Conservation (phyloP, 371 early-diverging fungal species). For the Mortierella sp. region DNA sequence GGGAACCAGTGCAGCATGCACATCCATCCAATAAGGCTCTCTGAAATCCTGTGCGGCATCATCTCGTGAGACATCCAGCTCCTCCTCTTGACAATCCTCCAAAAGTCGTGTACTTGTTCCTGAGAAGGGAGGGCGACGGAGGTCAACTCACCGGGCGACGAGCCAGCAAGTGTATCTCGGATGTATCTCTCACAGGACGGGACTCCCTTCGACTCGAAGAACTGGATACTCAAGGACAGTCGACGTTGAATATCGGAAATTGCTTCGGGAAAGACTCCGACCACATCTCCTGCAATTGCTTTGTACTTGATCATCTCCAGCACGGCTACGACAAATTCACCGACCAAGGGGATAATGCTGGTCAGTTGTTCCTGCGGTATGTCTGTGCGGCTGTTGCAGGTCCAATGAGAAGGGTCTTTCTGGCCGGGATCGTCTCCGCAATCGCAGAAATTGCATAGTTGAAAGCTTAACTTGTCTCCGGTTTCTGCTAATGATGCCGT, state of each 20-base stretch:
- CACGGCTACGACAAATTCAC: constrained; percentile 27
- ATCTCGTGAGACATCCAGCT: background rate
- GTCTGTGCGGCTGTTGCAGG: constrained; percentile 12
- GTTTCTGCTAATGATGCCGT: background rate
- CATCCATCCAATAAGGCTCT: constrained; percentile 23
- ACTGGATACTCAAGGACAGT: background rate
- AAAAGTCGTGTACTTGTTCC: constrained; percentile 8
- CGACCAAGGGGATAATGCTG: constrained; percentile 11
- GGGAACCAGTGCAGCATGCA: constrained; percentile 19
- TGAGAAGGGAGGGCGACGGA: background rate
- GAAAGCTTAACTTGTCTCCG: background rate
- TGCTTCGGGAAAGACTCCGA: constrained; percentile 1
- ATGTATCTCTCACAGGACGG: background rate
- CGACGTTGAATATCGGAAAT: constrained; percentile 18
- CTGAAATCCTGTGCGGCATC: constrained; percentile 15
- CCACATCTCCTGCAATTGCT: background rate
- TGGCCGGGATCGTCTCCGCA: constrained; percentile 28
- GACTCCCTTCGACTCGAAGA: background rate
- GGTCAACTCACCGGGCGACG: background rate
- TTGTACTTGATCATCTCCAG: constrained; percentile 39
- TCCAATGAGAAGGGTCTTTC: constrained; percentile 15
- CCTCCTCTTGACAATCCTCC: background rate
- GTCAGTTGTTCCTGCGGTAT: constrained; percentile 5
- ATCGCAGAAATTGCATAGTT: constrained; percentile 20
- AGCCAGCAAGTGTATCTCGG: background rate